Evolutionary conservation across 2,329 filamentous ascomycete genomes (phyloP).

Genomic region (Alternaria sp.): DNA sequence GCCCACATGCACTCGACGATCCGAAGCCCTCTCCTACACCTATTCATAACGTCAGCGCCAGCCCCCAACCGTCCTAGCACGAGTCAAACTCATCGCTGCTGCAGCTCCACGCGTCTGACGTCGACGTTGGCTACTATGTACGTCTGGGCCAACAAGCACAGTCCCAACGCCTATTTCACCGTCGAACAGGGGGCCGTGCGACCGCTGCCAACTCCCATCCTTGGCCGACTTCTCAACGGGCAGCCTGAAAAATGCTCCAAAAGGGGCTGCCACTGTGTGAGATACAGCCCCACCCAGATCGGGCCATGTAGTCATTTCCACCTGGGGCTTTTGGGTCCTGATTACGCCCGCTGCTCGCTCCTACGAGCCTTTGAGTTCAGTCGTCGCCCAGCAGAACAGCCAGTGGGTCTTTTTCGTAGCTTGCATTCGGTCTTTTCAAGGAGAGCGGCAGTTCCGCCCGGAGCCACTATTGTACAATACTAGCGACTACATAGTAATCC

Average conservation of each 20-base stretch:
- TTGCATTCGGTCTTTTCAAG: conserved; percentile 4
- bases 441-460: conserved; percentile 21
- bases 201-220: conserved; percentile 32
- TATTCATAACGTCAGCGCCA: conserved; percentile 21
- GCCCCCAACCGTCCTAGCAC: conserved; percentile 8
- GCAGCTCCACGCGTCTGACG: conserved; percentile 39
- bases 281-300: conserved; percentile 20
- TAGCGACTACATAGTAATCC: conserved; percentile 1
- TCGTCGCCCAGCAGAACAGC: background rate
- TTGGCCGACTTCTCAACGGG: conserved; percentile 31
- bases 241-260: conserved; percentile 31
- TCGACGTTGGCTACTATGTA: conserved; percentile 27
- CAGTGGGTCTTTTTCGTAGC: conserved; percentile 4
- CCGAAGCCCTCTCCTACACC: conserved; percentile 1
- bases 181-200: conserved; percentile 31
- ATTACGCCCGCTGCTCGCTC: conserved; percentile 12
- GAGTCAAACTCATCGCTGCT: conserved; percentile 13
- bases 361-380: conserved; percentile 1
- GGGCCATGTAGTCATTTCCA: conserved; percentile 17
- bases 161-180: conserved; percentile 25
- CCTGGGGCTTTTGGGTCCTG: conserved; percentile 7
- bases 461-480: conserved; percentile 11
- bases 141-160: conserved; percentile 25
- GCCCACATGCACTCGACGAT: conserved; percentile 17
- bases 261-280: conserved; percentile 23